Evolutionary conservation across 371 early-diverging fungal genomes (phyloP).

Genomic region (Basidiobolus meristosporus): DNA sequence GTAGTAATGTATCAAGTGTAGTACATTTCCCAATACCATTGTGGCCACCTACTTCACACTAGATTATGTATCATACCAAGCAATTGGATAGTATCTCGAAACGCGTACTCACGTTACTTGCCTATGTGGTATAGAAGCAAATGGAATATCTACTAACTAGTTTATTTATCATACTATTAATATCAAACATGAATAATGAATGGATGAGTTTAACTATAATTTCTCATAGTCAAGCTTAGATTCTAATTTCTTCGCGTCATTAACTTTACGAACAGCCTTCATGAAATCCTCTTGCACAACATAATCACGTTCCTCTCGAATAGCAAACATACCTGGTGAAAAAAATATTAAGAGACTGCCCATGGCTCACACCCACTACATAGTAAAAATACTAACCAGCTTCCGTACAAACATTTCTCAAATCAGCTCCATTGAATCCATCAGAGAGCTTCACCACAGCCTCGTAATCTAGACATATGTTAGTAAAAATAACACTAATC

Average conservation of each 20-base stretch:
- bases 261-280: constrained; percentile 98
- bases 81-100: no score
- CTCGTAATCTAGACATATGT: constrained; percentile 67
- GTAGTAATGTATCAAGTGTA: no score
- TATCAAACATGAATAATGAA: no score
- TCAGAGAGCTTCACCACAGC: constrained; percentile 95
- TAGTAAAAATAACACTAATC: background rate
- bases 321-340: constrained; percentile 86
- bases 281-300: constrained; percentile 98
- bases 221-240: constrained; percentile 93
- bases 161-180: no score
- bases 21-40: no score
- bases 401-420: constrained; percentile 98
- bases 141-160: no score
- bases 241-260: constrained; percentile 97
- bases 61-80: no score
- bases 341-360: background rate
- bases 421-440: constrained; percentile 99
- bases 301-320: constrained; percentile 97
- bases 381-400: constrained; percentile 39
- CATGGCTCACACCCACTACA: background rate
- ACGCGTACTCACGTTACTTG: no score
- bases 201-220: no score
- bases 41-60: no score
- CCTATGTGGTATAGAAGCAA: no score